These are phyloP conservation scores for Heteromeles arbutifolia DNA, from an alignment of 306 rosid species.

Conservation along the genomic window DNA sequence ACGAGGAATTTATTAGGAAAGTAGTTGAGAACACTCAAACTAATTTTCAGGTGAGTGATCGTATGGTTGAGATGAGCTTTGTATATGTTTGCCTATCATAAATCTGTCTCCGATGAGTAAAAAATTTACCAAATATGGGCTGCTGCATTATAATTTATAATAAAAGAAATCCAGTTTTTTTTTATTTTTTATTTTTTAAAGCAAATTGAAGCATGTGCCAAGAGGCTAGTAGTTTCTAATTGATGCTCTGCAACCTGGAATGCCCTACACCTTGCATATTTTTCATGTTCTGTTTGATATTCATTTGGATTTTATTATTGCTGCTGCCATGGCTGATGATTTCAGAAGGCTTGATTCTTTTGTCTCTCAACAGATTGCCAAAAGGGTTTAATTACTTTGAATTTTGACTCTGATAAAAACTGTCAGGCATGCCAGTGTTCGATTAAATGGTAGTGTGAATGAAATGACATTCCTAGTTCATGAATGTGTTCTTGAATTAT, in stretches of 20 bases:
- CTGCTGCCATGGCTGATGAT: not conserved
- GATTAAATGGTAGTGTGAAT: not conserved
- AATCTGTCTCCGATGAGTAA: not conserved
- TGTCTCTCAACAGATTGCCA: not conserved
- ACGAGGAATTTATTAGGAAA: conserved; percentile 63
- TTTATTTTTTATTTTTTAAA: no score
- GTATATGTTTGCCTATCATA: conserved; percentile 5
- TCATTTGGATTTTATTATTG: not conserved
- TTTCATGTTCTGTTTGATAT: not conserved
- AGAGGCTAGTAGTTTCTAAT: not conserved
- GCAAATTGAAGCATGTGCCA: not conserved
- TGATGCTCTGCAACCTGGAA: not conserved
- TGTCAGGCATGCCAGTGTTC: not conserved
- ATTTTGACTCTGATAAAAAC: not conserved
- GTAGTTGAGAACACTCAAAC: conserved; percentile 55
- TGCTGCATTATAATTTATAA: not conserved
- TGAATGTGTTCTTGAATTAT: not conserved
- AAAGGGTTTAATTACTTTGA: not conserved
- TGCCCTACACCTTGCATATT: not conserved
- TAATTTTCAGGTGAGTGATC: conserved; percentile 69
- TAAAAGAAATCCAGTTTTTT: no score
- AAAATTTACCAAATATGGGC: not conserved
- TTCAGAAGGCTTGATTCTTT: not conserved
- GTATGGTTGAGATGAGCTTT: conserved; percentile 4
- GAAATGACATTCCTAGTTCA: not conserved